Conservation (phyloP, 768 basidiomycete species). For the Phylloporus arenicola region DNA sequence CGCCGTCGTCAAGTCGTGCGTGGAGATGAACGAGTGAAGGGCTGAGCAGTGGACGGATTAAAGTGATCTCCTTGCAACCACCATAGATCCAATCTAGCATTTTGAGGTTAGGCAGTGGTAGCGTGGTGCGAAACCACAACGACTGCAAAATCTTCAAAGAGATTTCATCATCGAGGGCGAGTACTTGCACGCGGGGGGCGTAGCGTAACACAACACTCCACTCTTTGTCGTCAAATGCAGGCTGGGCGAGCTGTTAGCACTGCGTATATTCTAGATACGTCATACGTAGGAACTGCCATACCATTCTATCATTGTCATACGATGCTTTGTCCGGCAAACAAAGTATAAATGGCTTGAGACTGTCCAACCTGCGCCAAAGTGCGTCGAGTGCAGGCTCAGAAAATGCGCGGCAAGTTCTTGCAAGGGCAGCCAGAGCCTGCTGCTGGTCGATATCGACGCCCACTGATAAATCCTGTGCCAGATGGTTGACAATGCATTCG, state of each 20-base stretch:
- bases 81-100: not conserved
- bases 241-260: not conserved
- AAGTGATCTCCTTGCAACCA: not conserved
- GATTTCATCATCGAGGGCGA: not conserved
- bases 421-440: not conserved
- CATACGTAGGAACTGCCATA: not conserved
- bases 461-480: not conserved
- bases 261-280: too few relatives aligned
- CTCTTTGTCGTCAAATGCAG: not conserved
- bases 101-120: not conserved
- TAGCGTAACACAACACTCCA: not conserved
- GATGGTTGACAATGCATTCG: not conserved
- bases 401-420: not conserved
- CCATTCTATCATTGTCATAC: not conserved
- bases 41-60: not conserved
- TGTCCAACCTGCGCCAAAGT: conserved; percentile 10
- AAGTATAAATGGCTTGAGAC: conserved; percentile 1
- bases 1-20: not conserved
- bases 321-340: conserved; percentile 2
- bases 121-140: not conserved
- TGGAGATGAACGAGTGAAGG: not conserved
- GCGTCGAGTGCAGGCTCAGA: conserved; percentile 7
- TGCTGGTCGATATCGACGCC: too few relatives aligned
- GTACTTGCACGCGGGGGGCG: not conserved
- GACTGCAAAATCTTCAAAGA: not conserved